Conservation (phyloP, 179 eudicot species). For the Amaranthus tricolor region DNA sequence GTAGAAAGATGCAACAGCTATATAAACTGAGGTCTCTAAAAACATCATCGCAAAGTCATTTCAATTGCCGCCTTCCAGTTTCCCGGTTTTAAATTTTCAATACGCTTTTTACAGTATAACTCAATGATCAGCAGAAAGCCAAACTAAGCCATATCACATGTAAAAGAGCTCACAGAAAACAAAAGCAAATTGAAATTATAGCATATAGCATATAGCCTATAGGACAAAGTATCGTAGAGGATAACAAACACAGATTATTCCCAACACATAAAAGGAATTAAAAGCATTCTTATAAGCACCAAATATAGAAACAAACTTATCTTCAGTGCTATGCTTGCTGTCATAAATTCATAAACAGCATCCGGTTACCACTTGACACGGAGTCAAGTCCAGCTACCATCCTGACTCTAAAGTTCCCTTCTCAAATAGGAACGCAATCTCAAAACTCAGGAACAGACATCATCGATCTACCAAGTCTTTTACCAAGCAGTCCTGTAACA, state of each 20-base stretch:
- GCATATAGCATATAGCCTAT: background rate
- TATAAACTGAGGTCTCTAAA: background rate
- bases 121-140: background rate
- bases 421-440: background rate
- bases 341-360: background rate
- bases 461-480: background rate
- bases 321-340: constrained; percentile 4
- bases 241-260: background rate
- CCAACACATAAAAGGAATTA: background rate
- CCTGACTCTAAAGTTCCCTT: background rate
- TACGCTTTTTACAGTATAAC: background rate
- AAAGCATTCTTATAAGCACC: background rate
- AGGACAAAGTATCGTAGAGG: background rate
- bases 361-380: background rate
- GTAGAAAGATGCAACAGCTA: background rate
- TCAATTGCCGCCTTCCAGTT: background rate
- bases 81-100: background rate
- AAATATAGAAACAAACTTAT: background rate
- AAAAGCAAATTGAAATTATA: background rate
- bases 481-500: constrained; percentile 6
- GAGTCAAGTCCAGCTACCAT: background rate
- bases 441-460: background rate
- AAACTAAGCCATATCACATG: background rate
- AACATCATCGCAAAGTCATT: background rate
- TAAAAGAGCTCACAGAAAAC: background rate